phyloP scores from a whole-genome alignment of 148 eudicot species.

The Amaranthus hypochondriacus region DNA sequence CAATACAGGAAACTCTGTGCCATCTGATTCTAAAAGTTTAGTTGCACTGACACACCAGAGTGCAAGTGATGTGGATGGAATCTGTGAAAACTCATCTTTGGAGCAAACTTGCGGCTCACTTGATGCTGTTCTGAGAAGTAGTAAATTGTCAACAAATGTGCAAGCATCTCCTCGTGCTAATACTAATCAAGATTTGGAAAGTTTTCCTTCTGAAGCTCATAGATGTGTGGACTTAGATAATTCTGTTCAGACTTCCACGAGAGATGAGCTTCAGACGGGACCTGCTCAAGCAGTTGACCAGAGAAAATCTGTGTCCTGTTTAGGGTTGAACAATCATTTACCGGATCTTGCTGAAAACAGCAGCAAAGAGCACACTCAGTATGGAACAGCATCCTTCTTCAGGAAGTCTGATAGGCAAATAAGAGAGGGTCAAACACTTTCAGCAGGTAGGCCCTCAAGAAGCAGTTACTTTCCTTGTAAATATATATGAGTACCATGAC shows the following conservation, averaged over 20 bases:
- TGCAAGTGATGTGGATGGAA: constrained; percentile 16
- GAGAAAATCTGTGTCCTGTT: constrained; percentile 19
- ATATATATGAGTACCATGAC: constrained; percentile 7
- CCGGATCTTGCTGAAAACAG: constrained; percentile 19
- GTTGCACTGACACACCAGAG: constrained; percentile 10
- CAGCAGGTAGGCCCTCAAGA: constrained; percentile 10
- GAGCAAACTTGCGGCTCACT: constrained; percentile 14
- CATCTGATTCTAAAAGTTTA: constrained; percentile 17
- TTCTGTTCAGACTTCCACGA: constrained; percentile 14
- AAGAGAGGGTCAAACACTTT: constrained; percentile 10
- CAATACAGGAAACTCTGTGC: constrained; percentile 7
- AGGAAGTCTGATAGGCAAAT: constrained; percentile 9
- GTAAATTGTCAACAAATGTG: constrained; percentile 15
- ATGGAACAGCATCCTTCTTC: constrained; percentile 14
- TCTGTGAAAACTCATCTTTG: constrained; percentile 12
- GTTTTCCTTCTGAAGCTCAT: constrained; percentile 18
- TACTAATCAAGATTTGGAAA: constrained; percentile 17
- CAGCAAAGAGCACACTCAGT: constrained; percentile 14
- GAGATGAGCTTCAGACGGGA: constrained; percentile 15
- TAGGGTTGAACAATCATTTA: constrained; percentile 4
- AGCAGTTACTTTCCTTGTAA: background rate
- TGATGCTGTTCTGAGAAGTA: constrained; percentile 15
- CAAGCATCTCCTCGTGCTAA: constrained; percentile 18
- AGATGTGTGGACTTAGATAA: constrained; percentile 13
- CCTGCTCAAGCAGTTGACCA: constrained; percentile 20